These are phyloP conservation scores for Zasmidium angulare DNA, from an alignment of 2,329 filamentous ascomycete genomes.

Conservation along the genomic window DNA sequence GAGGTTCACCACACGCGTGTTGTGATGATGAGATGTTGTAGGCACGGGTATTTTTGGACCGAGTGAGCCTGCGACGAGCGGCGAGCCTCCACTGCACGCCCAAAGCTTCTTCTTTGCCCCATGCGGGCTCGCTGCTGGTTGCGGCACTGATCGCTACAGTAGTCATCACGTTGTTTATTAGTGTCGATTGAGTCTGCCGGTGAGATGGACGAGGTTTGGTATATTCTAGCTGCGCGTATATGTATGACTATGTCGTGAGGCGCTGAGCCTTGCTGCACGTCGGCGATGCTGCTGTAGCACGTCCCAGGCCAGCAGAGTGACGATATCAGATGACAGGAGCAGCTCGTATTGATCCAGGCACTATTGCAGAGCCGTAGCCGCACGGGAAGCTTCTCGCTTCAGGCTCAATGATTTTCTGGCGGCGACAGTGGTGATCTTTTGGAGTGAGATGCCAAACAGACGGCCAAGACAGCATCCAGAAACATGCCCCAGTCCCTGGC, in stretches of 20 bases:
- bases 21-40: neutral
- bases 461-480: neutral
- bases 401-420: too few relatives aligned
- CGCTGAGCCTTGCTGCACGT: neutral
- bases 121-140: neutral
- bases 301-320: neutral
- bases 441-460: neutral
- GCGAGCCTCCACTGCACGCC: neutral
- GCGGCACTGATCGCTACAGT: neutral
- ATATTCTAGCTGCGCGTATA: neutral
- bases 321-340: slow-evolving; percentile 5
- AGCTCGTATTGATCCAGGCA: neutral
- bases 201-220: neutral
- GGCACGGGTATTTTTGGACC: too few relatives aligned
- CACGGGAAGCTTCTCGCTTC: neutral
- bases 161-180: neutral
- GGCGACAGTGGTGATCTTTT: too few relatives aligned
- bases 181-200: neutral
- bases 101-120: slow-evolving; percentile 6
- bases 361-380: neutral
- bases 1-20: neutral
- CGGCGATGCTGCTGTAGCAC: neutral
- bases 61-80: too few relatives aligned
- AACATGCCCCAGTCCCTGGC: neutral
- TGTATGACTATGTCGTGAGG: neutral